Evolutionary conservation across 2,329 filamentous ascomycete species (phyloP), one percentile per base, ranked within the genome.

Genomic region (Pseudogymnoascus pannorum): DNA sequence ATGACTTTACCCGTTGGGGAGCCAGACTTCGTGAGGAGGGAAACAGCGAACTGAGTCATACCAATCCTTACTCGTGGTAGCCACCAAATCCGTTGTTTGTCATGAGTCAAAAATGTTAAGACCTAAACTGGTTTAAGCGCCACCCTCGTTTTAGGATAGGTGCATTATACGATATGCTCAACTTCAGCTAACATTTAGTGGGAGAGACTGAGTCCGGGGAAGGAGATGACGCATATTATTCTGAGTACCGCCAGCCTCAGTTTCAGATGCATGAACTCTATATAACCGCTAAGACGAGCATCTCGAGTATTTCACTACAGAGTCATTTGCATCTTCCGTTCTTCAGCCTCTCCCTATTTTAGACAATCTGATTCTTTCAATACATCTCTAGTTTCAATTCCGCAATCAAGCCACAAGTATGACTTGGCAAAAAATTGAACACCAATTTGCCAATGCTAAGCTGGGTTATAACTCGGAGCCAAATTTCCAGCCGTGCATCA

Each of bases 401-500:
- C 16, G 9, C 1, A 40, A 40, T 40, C 16, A 40, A 20, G 38
- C 38, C 38, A 12, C 48, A 57, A 60, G 11, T 29, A 62, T 62
- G 61, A 18, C 61, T 14, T 54, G 29, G 16, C 26, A 60, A 14
- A 60, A 60, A 26, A 36, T 62, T 22, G 29, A 54, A 22, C 61
- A 62, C 12, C 24, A 51, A 29, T 60, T 62, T 44, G 60, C 29
- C 9, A 26, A 62, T 33, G 42, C 9, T 9, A 18, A 62, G 26
- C 61, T 62, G 16, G 42, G 22, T n/a, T 62, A 62, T 29, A 58
- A 62, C 24, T 29, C 61, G 6, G 14, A 57, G 31, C 58, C 58
- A 11, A 62, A 62, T 42, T 29, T 26, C 20, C 58, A 62, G 44
- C 61, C 61, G n/a, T 60, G 58, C 48, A 60, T 62, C 58, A 62